Evolutionary conservation across 495 filamentous ascomycete species (phyloP).

Genomic region (Polyplosphaeria fusca): DNA sequence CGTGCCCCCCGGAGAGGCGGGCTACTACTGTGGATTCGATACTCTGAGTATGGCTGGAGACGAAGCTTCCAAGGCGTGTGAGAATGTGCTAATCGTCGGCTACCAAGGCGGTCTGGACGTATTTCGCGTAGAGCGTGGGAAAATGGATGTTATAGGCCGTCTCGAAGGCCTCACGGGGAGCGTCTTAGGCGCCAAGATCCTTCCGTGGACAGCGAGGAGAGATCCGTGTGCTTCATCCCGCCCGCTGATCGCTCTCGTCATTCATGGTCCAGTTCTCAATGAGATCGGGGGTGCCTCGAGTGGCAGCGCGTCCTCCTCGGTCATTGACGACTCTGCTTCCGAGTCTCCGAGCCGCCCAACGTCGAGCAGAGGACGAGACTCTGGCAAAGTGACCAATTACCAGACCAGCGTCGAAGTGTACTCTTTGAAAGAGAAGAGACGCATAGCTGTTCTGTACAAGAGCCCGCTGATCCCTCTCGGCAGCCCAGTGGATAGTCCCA

Average conservation of each 20-base stretch:
- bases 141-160: conserved; percentile 60
- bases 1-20: conserved; percentile 57
- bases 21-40: conserved; percentile 80
- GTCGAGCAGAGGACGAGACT: conserved; percentile 24
- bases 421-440: conserved; percentile 65
- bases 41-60: conserved; percentile 52
- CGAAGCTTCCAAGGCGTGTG: conserved; percentile 51
- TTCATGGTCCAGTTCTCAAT: conserved; percentile 65
- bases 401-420: conserved; percentile 85
- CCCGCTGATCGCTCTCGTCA: conserved; percentile 68
- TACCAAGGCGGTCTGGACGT: conserved; percentile 73
- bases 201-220: conserved; percentile 54
- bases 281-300: conserved; percentile 4
- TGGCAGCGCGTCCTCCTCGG: conserved; percentile 18
- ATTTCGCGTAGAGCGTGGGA: conserved; percentile 63
- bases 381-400: conserved; percentile 54
- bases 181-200: conserved; percentile 76
- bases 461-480: conserved; percentile 50
- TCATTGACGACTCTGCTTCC: conserved; percentile 24
- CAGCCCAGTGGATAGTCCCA: conserved; percentile 50
- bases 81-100: conserved; percentile 71
- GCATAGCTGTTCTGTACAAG: conserved; percentile 66
- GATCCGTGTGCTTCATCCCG: conserved; percentile 47
- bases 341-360: conserved; percentile 29
- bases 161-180: conserved; percentile 73